Percentiles rank a stretch among this genome's conserved stretches.
These are phyloP conservation scores for Tirmania nivea DNA, from an alignment of 495 filamentous ascomycete genomes.

Conservation along the genomic window DNA sequence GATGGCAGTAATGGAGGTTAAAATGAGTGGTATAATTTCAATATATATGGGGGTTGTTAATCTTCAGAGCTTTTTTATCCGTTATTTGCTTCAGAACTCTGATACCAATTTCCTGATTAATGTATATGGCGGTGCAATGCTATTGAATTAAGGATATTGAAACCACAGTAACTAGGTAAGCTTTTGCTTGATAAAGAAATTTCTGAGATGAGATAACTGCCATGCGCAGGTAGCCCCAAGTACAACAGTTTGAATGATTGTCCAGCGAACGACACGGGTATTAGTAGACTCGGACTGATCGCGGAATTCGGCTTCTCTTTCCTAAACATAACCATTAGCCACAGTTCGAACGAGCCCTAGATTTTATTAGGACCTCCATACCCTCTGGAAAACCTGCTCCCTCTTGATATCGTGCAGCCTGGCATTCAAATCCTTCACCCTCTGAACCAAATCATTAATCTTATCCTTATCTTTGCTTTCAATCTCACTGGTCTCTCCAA, in stretches of 20 bases:
- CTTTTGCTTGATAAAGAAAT: constrained; percentile 99
- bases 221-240: constrained; percentile 82
- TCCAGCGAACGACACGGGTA: constrained; percentile 81
- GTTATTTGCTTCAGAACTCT: no score
- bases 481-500: constrained; percentile 87
- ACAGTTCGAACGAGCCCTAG: not conserved
- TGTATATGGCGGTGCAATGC: no score
- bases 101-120: no score
- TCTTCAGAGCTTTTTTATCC: no score
- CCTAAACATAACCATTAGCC: constrained; percentile 27
- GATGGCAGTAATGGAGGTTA: no score
- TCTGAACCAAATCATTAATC: constrained; percentile 72
- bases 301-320: constrained; percentile 93
- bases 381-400: constrained; percentile 91
- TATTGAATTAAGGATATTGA: no score
- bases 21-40: no score
- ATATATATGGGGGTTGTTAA: no score
- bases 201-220: constrained; percentile 84
- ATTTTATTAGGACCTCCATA: constrained; percentile 26
- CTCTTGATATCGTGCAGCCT: constrained; percentile 72
- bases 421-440: constrained; percentile 73
- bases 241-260: constrained; percentile 71
- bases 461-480: constrained; percentile 88
- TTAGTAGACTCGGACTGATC: constrained; percentile 93
- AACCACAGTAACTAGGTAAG: constrained; percentile 36